phyloP scores from a whole-genome alignment of 768 basidiomycete genomes.

The Lactarius hatsudake region DNA sequence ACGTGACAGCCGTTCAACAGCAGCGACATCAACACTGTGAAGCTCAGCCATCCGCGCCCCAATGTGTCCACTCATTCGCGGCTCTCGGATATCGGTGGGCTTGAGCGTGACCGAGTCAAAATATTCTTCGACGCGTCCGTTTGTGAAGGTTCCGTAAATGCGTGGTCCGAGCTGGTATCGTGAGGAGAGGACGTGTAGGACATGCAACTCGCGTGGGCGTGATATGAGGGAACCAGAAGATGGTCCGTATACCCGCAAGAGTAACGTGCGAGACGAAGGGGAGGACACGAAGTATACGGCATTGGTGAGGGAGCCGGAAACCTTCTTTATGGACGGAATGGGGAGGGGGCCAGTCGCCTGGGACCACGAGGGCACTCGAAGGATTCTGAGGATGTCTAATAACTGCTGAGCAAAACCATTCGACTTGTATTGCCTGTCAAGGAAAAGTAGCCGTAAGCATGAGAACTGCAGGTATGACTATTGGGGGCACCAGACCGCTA shows the following conservation, averaged over 20 bases:
- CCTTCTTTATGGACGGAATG: constrained; percentile 64
- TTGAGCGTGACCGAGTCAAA: constrained; percentile 85
- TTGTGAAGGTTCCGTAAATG: constrained; percentile 92
- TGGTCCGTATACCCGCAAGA: constrained; percentile 90
- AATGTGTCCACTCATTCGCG: constrained; percentile 76
- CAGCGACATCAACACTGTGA: constrained; percentile 82
- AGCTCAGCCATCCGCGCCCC: constrained; percentile 95
- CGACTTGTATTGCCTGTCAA: constrained; percentile 62
- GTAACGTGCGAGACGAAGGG: constrained; percentile 59
- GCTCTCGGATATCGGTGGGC: constrained; percentile 73
- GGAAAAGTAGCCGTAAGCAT: constrained; percentile 24
- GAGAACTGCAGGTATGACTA: constrained; percentile 36
- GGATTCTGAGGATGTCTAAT: constrained; percentile 51
- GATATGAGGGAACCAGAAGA: constrained; percentile 86
- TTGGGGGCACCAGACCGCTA: constrained; percentile 36
- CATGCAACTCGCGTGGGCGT: constrained; percentile 80
- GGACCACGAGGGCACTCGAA: constrained; percentile 62
- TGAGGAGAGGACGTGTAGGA: constrained; percentile 86
- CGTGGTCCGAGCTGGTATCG: constrained; percentile 85
- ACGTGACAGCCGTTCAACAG: constrained; percentile 50
- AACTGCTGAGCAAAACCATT: constrained; percentile 52
- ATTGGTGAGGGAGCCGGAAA: constrained; percentile 92
- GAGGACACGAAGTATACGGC: constrained; percentile 95
- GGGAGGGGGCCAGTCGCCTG: constrained; percentile 44
- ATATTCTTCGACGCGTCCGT: constrained; percentile 94